Percentiles rank a stretch among this genome's conserved stretches.
phyloP scores from a whole-genome alignment of 208 protist species.

The Trypanosoma conorhini region DNA sequence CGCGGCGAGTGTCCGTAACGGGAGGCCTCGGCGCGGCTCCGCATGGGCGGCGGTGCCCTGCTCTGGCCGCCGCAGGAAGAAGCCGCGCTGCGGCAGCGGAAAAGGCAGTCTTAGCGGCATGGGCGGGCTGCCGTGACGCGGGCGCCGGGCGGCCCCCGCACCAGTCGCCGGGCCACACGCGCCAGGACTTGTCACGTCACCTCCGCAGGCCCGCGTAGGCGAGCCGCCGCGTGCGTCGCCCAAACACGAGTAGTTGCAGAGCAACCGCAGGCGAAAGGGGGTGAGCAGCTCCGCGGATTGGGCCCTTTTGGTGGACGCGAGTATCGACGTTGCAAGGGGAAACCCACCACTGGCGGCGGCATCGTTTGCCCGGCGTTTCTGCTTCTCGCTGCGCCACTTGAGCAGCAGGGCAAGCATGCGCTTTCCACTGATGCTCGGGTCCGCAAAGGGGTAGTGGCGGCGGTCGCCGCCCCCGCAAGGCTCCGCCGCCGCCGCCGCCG shows the following conservation, averaged over 20 bases:
- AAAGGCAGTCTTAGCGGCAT: neutral
- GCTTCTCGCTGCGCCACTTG: slow-evolving; percentile 22
- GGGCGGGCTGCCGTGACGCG: neutral
- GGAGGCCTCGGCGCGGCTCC: neutral
- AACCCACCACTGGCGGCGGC: neutral
- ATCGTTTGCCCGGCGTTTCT: slow-evolving; percentile 1
- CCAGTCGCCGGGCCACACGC: neutral
- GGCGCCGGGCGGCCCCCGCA: neutral
- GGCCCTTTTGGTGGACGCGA: slow-evolving; percentile 11
- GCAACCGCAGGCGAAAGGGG: slow-evolving; percentile 14
- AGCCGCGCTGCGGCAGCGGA: too few relatives aligned
- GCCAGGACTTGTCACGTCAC: neutral
- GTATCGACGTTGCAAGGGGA: slow-evolving; percentile 1
- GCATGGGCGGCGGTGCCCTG: neutral
- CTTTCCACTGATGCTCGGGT: slow-evolving; percentile 25
- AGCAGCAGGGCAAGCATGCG: slow-evolving; percentile 23
- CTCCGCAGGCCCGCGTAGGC: neutral
- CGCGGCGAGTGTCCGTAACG: neutral
- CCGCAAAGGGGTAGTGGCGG: neutral
- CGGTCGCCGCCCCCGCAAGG: neutral
- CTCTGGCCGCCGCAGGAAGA: neutral
- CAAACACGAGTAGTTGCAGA: slow-evolving; percentile 1
- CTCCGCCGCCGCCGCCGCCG: neutral
- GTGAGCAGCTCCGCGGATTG: slow-evolving; percentile 29
- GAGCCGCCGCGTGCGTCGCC: neutral